Percentiles rank a stretch among this genome's conserved stretches.
Conservation (phyloP, 495 filamentous ascomycete species). For the Xylaria cubensis region DNA sequence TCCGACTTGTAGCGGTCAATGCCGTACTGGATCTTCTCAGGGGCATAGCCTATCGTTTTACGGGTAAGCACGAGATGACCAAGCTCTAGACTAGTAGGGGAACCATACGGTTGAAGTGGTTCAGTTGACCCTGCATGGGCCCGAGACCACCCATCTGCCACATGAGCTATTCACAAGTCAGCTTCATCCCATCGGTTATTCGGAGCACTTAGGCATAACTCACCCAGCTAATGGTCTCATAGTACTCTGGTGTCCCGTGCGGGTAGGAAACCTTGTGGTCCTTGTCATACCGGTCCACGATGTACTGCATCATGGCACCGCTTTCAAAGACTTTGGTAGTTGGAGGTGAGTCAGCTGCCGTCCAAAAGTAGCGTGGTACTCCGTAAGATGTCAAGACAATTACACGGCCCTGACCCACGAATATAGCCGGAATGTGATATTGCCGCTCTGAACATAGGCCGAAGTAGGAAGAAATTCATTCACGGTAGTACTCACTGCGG, state of each 20-base stretch:
- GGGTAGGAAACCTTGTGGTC: slow-evolving; percentile 88
- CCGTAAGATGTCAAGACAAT: neutral
- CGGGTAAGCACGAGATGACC: slow-evolving; percentile 15
- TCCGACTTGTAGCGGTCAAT: slow-evolving; percentile 84
- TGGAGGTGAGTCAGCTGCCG: neutral
- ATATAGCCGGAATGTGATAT: neutral
- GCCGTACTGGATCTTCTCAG: slow-evolving; percentile 86
- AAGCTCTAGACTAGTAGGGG: neutral
- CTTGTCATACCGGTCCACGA: slow-evolving; percentile 79
- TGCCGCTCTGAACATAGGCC: neutral
- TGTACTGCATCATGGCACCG: slow-evolving; percentile 86
- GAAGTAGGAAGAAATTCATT: neutral
- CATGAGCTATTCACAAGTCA: slow-evolving; percentile 41
- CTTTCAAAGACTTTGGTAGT: slow-evolving; percentile 70
- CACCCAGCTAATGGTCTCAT: slow-evolving; percentile 81
- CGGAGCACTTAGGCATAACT: slow-evolving; percentile 16
- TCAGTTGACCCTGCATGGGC: slow-evolving; percentile 91
- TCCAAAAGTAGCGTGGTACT: neutral
- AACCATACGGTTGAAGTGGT: slow-evolving; percentile 75
- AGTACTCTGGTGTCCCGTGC: slow-evolving; percentile 73
- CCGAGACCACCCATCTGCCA: slow-evolving; percentile 76
- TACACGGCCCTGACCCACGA: neutral
- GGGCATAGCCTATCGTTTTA: slow-evolving; percentile 65
- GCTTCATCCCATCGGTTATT: neutral
- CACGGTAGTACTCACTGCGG: slow-evolving; percentile 34